Base-by-base conservation (phyloP, 805 yeast genomes). In the Yamadazyma philogaea region DNA sequence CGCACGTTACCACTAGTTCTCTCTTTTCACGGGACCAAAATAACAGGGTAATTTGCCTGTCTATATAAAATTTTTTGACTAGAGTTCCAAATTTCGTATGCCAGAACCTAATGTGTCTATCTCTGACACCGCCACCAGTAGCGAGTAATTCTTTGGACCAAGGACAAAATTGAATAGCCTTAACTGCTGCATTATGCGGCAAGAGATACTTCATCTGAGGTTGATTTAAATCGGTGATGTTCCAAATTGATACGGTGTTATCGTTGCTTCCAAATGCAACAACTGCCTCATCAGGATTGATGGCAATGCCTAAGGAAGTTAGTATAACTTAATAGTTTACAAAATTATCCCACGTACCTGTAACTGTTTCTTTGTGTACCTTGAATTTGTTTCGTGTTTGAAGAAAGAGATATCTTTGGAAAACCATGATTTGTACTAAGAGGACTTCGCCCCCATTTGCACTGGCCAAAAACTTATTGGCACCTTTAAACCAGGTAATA, bases 81-180 rank as follows among this genome's bases (percentile, higher is more conserved):
- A 87, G 59, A 0, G 95, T 83, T 0, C 96, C 96, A 0, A 91
- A 72, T 2, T 67, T 66, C 0, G 93, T 75, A 59, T 90, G 96
- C 96, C 96, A 89, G 58, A 88, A 87, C 44, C 90, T 59, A 7
- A 89, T 77, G n/a, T 75, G 75, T 39, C 90, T 67, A 58, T 90
- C 97, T 52, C 79, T 81, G 16, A 83, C 78, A 0, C 97, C 97
- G 2, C 93, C 96, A 0, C 97, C 97, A 0, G 96, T 88, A 0
- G 91, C 96, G 27, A 90, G 59, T 7, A 90, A 63, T 2, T 84
- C 73, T 11, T 79, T 79, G 15, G 87, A 74, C 96, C 96, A 89
- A 0, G 97, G 97, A 57, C 96, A 90, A 53, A 78, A 90, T 3
- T 91, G 84, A 34, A 90, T 68, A 0, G 96, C 97, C 53, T 89